Evolutionary conservation across 2,329 filamentous ascomycete species (phyloP).

Genomic region (Penicillium sp.): DNA sequence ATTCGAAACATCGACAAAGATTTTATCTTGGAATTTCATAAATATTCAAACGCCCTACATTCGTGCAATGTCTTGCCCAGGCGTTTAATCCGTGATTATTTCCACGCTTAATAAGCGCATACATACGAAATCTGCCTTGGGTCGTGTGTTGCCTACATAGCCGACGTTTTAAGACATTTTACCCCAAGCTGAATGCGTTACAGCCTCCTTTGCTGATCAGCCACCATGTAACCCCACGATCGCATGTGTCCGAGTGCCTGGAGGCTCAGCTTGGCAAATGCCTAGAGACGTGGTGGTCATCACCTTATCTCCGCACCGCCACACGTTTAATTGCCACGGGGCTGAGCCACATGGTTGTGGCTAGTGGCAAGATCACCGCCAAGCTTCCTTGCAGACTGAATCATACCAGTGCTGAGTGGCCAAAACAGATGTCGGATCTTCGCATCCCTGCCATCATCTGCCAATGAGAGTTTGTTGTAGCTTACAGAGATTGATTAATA

Average conservation of each 20-base stretch:
- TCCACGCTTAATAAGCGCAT: no score
- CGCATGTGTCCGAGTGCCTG: neutral
- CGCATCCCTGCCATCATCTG: neutral
- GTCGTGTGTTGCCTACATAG: neutral
- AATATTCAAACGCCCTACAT: neutral
- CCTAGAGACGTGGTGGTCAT: neutral
- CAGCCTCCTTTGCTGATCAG: neutral
- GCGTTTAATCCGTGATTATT: no score
- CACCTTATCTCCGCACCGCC: neutral
- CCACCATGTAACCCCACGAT: neutral
- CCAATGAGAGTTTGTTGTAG: neutral
- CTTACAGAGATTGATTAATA: neutral
- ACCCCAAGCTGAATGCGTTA: neutral
- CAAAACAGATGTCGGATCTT: neutral
- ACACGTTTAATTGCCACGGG: neutral
- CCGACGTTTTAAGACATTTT: neutral
- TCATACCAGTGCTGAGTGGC: neutral
- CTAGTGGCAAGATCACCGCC: neutral
- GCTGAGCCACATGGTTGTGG: slow-evolving; percentile 1
- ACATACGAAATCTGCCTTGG: neutral
- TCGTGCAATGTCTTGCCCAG: no score
- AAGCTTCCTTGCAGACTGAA: neutral
- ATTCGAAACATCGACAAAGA: neutral
- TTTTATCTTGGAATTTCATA: neutral
- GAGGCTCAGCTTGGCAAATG: neutral